Base-by-base conservation (phyloP, 2,329 filamentous ascomycete genomes). In the Fusarium temperatum region DNA sequence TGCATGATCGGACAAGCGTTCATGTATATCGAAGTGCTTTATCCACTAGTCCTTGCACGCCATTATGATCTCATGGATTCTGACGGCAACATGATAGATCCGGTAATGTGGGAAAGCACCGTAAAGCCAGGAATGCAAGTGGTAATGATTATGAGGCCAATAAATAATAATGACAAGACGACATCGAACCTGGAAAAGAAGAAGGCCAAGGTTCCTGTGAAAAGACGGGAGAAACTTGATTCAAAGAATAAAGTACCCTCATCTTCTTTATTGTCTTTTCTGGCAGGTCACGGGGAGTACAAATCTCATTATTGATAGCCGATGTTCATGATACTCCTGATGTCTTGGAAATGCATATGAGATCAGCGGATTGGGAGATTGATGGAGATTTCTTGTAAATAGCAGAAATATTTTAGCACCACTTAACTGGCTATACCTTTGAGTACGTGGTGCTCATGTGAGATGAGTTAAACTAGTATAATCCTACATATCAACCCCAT, bases 131-230 rank as follows among this genome's bases (percentile, higher is more conserved):
- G 20, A n/a, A 55, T 39, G 11, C 14, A 41, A 5, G 35, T 55
- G 7, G 5, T 8, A 18, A 39, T 39, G 32, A 36, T 3, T 18
- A 36, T 36, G 35, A 9, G 15, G 35, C 35, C 8, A 0, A 36
- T 36, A 9, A 6, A 14, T 28, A 10, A 22, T 9, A 13, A 4
- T 8, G 10, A 8, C 1, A 13, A 18, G 22, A 1, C 6, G 13
- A 26, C 12, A 36, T 4, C 9, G 2, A 26, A 15, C 15, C 9
- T 11, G 8, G 32, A 26, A 36, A 24, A 0, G 2, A 11, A 20
- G 18, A 26, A 3, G 18, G 3, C 1, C 0, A 26, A 28, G 13
- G 18, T 3, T 8, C 24, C 9, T 3, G 6, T 2, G 9, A 47
- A 9, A 8, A 47, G 44, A 1, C 12, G 10, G 10, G 24, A 28